These are phyloP conservation scores for Drechslerella dactyloides DNA, from an alignment of 2,329 filamentous ascomycete species.

Conservation along the genomic window DNA sequence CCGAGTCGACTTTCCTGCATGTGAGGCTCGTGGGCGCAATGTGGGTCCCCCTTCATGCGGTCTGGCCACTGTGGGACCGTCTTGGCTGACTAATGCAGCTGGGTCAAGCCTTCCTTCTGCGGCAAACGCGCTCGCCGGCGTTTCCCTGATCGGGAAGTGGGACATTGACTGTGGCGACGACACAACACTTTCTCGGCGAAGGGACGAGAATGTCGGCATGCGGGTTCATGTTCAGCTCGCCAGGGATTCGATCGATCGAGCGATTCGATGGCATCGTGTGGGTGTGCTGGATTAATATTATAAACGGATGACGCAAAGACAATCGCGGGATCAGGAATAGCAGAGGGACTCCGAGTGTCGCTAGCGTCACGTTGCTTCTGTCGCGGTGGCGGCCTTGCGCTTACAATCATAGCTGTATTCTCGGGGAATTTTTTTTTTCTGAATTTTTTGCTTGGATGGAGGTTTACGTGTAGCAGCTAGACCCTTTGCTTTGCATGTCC, in stretches of 20 bases:
- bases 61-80: conserved; percentile 22
- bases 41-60: conserved; percentile 18
- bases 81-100: conserved; percentile 8
- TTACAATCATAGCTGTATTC: too few species aligned
- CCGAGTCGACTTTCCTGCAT: too few species aligned
- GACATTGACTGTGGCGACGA: conserved; percentile 44
- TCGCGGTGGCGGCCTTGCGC: conserved; percentile 6
- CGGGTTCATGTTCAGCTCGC: conserved; percentile 43
- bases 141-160: neutral
- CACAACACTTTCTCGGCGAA: conserved; percentile 20
- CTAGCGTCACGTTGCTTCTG: conserved; percentile 14
- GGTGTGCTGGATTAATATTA: conserved; percentile 6
- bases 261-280: neutral
- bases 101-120: conserved; percentile 17
- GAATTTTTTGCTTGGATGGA: too few species aligned
- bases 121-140: conserved; percentile 5
- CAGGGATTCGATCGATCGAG: conserved; percentile 9
- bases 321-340: conserved; percentile 27
- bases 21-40: conserved; percentile 7
- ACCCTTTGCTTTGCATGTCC: too few species aligned
- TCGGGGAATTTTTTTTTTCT: conserved; percentile 32
- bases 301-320: conserved; percentile 45
- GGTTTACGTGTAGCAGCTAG: too few species aligned
- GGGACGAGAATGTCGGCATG: neutral
- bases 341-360: neutral